Percentiles rank a stretch among this genome's conserved stretches.
These are phyloP conservation scores for Cladophialophora chaetospira DNA, from an alignment of 2,329 filamentous ascomycete genomes.

Conservation along the genomic window DNA sequence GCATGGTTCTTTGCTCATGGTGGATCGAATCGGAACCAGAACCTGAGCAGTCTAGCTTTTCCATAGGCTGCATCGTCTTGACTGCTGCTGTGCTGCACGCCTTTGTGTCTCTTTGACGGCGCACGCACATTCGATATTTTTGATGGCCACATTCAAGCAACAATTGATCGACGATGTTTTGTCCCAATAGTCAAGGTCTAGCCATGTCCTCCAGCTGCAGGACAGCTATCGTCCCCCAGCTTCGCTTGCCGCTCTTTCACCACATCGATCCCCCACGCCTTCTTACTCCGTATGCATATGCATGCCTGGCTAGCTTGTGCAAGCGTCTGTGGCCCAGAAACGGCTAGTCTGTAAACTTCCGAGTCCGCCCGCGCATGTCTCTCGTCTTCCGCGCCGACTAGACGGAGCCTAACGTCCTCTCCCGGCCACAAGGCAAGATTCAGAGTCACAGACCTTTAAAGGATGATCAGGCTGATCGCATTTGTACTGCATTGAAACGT, in stretches of 20 bases:
- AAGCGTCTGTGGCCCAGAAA: neutral
- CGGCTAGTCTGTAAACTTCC: neutral
- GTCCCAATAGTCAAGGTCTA: too few species aligned
- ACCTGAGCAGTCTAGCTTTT: neutral
- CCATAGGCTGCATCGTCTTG: conserved; percentile 12
- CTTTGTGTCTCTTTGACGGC: neutral
- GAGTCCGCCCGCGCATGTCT: conserved; percentile 1
- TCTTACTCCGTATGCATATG: neutral
- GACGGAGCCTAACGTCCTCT: neutral
- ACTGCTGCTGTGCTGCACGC: conserved; percentile 8
- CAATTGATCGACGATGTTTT: too few species aligned
- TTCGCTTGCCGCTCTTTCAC: neutral
- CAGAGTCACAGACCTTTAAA: neutral
- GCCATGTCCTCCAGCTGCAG: too few species aligned
- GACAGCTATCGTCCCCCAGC: neutral
- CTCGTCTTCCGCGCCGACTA: neutral
- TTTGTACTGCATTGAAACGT: neutral
- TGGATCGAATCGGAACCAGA: conserved; percentile 1
- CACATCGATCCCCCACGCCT: neutral
- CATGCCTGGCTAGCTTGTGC: neutral
- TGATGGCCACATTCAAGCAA: neutral
- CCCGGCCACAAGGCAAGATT: too few species aligned
- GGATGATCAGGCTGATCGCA: neutral
- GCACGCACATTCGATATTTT: neutral
- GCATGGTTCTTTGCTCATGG: conserved; percentile 4